These are phyloP conservation scores for Tetrahymena borealis DNA, from an alignment of 73 alveolate genomes.

Conservation along the genomic window DNA sequence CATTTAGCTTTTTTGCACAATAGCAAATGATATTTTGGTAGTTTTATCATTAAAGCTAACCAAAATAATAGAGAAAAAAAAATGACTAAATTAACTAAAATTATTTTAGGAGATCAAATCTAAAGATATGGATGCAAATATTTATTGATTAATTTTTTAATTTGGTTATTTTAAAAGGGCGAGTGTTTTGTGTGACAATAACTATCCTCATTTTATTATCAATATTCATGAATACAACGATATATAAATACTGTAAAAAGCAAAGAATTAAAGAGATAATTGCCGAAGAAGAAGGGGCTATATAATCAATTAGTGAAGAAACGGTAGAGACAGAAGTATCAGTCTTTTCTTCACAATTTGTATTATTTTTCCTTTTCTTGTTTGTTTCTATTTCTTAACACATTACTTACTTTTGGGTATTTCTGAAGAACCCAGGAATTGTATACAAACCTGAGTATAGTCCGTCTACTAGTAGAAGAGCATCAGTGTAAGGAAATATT, in stretches of 20 bases:
- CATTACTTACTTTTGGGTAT: not conserved
- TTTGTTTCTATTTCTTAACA: not conserved
- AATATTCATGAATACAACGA: not conserved
- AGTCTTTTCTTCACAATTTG: not conserved
- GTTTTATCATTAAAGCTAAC: no score
- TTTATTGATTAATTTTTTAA: no score
- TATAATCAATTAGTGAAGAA: not conserved
- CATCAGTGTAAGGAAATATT: not conserved
- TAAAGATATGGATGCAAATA: no score
- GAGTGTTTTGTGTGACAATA: not conserved
- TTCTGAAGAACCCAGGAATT: not conserved
- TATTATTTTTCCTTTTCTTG: not conserved
- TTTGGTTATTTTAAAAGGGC: not conserved
- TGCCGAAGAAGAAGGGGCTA: not conserved
- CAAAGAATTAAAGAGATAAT: not conserved
- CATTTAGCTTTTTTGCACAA: no score
- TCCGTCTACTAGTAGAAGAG: not conserved
- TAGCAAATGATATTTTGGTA: no score
- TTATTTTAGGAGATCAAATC: no score
- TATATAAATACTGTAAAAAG: not conserved
- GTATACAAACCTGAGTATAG: not conserved
- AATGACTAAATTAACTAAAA: no score
- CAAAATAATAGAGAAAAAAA: no score
- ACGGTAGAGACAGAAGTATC: not conserved
- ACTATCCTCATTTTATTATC: not conserved